These are phyloP conservation scores for Monosporozyma servazzii DNA, from an alignment of 805 yeast species.

Conservation along the genomic window DNA sequence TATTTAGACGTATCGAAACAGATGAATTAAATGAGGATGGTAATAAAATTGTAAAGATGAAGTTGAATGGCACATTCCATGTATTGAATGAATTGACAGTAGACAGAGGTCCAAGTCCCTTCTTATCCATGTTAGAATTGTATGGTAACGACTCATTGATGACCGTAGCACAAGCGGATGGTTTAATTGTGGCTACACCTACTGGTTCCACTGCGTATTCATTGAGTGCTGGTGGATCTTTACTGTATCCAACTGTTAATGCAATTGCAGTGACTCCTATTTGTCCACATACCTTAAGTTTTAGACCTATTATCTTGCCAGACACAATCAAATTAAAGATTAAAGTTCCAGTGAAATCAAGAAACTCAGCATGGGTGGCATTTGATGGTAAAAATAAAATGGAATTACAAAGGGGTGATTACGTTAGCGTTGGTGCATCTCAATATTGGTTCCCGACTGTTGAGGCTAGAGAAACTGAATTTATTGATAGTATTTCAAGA, in stretches of 20 bases:
- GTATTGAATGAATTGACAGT: constrained; percentile 84
- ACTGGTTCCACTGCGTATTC: constrained; percentile 97
- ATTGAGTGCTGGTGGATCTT: constrained; percentile 87
- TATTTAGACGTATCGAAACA: constrained; percentile 35
- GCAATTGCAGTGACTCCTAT: constrained; percentile 92
- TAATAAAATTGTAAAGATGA: constrained; percentile 28
- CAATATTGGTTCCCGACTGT: constrained; percentile 94
- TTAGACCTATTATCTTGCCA: constrained; percentile 85
- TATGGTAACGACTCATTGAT: constrained; percentile 80
- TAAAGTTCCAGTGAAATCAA: constrained; percentile 68
- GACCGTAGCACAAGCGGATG: constrained; percentile 92
- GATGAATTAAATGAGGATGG: constrained; percentile 31
- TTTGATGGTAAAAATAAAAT: constrained; percentile 89
- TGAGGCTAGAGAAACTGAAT: constrained; percentile 59
- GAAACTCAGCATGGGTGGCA: constrained; percentile 94
- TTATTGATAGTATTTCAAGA: constrained; percentile 75
- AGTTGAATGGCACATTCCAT: constrained; percentile 49
- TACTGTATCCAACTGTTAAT: constrained; percentile 89
- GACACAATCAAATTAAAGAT: constrained; percentile 84
- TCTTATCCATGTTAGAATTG: constrained; percentile 78
- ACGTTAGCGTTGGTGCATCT: constrained; percentile 74
- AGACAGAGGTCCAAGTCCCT: constrained; percentile 91
- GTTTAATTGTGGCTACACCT: constrained; percentile 85
- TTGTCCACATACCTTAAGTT: constrained; percentile 90
- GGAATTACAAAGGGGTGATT: constrained; percentile 75